phyloP scores from a whole-genome alignment of 2,329 filamentous ascomycete species.

The Trichoderma brevicompactum region DNA sequence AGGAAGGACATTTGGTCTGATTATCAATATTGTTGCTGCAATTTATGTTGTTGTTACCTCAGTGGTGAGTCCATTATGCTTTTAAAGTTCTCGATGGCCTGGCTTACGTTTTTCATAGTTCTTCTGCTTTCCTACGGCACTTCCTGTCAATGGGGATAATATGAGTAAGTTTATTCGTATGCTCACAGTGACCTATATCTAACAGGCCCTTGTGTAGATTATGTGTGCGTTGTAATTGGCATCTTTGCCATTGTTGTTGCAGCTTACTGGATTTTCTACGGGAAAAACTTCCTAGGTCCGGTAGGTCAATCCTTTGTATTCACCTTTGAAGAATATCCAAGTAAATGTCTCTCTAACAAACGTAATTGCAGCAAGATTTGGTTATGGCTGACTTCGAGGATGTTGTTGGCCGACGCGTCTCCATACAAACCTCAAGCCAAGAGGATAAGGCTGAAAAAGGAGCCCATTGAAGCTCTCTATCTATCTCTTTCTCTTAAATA shows the following conservation, averaged over 20 bases:
- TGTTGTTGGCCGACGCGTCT: conserved; percentile 8
- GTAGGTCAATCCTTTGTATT: not conserved
- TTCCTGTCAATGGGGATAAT: conserved; percentile 1
- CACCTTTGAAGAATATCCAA: not conserved
- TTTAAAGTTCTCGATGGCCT: no score
- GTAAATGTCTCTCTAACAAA: not conserved
- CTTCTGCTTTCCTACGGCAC: conserved; percentile 14
- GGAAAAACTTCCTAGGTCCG: conserved; percentile 14
- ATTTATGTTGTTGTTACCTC: conserved; percentile 19
- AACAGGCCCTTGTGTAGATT: not conserved
- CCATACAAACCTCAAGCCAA: conserved; percentile 2
- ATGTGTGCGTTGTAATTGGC: conserved; percentile 19
- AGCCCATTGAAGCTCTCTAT: not conserved
- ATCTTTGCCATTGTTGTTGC: conserved; percentile 16
- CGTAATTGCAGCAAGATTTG: conserved; percentile 11
- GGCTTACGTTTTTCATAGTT: not conserved
- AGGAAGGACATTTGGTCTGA: conserved; percentile 1
- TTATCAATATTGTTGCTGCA: conserved; percentile 8
- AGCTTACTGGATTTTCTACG: conserved; percentile 7
- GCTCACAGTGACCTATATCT: not conserved
- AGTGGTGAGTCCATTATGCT: not conserved
- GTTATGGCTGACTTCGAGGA: conserved; percentile 8
- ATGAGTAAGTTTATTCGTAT: conserved; percentile 2
- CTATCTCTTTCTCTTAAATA: not conserved
- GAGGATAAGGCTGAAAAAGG: conserved; percentile 19